Evolutionary conservation across 169 alveolate genomes (phyloP).

Genomic region (Eimeria necatrix): DNA sequence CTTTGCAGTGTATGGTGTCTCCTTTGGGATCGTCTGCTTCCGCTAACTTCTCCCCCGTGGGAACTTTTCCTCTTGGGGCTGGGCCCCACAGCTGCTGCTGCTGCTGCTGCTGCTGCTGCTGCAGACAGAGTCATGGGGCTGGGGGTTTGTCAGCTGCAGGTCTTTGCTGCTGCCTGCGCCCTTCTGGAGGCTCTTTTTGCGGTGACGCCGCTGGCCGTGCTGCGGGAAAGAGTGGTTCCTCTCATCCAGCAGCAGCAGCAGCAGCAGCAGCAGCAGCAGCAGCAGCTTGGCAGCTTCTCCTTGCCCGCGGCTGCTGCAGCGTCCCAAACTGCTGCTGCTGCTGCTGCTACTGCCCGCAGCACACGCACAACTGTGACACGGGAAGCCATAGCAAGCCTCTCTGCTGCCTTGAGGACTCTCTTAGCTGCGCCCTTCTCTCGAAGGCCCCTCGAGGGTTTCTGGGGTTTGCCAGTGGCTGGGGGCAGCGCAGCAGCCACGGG

Average conservation of each 20-base stretch:
- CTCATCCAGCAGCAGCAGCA: conserved; percentile 34
- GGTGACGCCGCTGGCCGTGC: conserved; percentile 4
- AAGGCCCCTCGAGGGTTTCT: neutral
- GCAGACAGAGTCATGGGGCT: too few species aligned
- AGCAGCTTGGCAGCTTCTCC: conserved; percentile 10
- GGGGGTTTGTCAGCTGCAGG: conserved; percentile 38
- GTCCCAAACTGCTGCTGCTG: conserved; percentile 29
- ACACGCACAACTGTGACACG: neutral
- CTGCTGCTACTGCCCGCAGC: neutral
- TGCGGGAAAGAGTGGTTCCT: neutral
- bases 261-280: conserved; percentile 36
- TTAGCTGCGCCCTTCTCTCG: neutral
- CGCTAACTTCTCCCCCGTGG: neutral
- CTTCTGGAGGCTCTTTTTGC: conserved; percentile 10
- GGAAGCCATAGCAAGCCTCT: neutral
- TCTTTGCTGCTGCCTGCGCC: conserved; percentile 22
- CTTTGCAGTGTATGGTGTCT: conserved; percentile 20
- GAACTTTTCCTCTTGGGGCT: neutral
- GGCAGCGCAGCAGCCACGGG: conserved; percentile 19
- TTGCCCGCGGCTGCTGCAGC: neutral
- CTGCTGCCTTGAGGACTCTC: neutral
- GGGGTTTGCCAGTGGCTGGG: neutral
- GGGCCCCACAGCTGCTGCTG: neutral
- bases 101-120: neutral
- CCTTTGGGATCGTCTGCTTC: conserved; percentile 8